A percentile compares a stretch with the other conserved stretches of the same genome.
phyloP scores from a whole-genome alignment of 805 yeast genomes.

The Saccharomycopsis olivae region DNA sequence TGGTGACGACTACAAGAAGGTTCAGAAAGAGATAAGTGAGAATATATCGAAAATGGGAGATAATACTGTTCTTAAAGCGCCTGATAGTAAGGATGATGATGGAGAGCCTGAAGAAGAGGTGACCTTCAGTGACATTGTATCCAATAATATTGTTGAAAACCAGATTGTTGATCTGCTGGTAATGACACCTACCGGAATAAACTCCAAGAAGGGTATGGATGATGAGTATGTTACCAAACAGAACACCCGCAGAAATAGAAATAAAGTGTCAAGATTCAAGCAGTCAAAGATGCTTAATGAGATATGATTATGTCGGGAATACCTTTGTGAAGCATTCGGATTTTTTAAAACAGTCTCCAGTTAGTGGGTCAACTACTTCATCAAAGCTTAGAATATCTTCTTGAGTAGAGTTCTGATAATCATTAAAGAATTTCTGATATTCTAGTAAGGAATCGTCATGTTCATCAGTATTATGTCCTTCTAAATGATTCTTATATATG shows the following conservation, averaged over 20 bases:
- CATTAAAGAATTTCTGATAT: background rate
- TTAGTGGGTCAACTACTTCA: conserved; percentile 15
- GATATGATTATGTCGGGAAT: conserved; percentile 14
- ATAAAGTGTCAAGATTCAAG: conserved; percentile 13
- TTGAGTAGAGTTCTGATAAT: background rate
- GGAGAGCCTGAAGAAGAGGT: conserved; percentile 7
- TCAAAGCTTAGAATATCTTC: background rate
- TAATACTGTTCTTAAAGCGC: background rate
- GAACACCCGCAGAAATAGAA: conserved; percentile 12
- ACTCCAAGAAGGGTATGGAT: no score
- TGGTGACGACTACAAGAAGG: conserved; percentile 13
- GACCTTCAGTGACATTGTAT: conserved; percentile 12
- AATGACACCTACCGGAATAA: no score
- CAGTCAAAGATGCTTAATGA: conserved; percentile 3
- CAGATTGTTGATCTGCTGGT: conserved; percentile 1
- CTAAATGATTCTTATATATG: background rate
- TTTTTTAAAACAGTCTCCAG: conserved; percentile 12
- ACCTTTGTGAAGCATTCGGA: conserved; percentile 10
- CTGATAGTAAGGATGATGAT: background rate
- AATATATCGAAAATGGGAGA: conserved; percentile 7
- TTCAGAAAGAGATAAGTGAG: conserved; percentile 9
- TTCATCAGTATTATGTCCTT: background rate
- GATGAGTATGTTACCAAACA: conserved; percentile 6
- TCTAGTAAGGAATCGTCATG: no score
- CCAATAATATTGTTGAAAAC: conserved; percentile 11